phyloP scores from a whole-genome alignment of 495 filamentous ascomycete genomes.

The Hypoxylon fragiforme region DNA sequence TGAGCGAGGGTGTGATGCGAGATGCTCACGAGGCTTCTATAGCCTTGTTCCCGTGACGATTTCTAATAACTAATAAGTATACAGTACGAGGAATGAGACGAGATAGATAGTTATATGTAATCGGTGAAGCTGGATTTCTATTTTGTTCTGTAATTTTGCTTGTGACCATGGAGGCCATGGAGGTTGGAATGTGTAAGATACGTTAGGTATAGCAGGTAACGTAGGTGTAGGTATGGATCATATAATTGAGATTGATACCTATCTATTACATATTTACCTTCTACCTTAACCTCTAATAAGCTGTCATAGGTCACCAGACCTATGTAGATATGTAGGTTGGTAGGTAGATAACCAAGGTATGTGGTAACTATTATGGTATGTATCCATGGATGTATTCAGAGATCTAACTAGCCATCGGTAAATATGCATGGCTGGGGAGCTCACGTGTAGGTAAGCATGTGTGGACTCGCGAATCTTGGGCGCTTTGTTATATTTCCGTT shows the following conservation, averaged over 20 bases:
- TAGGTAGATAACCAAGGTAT: not conserved
- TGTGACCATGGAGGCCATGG: too few relatives aligned
- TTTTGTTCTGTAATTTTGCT: too few relatives aligned
- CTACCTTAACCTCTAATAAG: too few relatives aligned
- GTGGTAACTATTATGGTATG: not conserved
- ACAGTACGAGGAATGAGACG: too few relatives aligned
- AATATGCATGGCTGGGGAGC: not conserved
- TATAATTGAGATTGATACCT: not conserved
- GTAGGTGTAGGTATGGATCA: not conserved
- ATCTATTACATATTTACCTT: not conserved
- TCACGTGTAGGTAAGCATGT: not conserved
- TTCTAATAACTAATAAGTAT: not conserved
- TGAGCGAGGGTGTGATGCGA: not conserved
- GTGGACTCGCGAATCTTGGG: not conserved
- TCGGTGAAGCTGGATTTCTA: too few relatives aligned
- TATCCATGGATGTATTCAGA: too few relatives aligned
- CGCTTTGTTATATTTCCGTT: not conserved
- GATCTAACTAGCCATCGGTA: not conserved
- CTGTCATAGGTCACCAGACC: too few relatives aligned
- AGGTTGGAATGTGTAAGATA: too few relatives aligned
- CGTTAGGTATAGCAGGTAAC: too few relatives aligned
- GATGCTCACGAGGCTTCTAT: not conserved
- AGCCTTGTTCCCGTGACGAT: not conserved
- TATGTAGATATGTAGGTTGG: not conserved
- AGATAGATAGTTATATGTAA: too few relatives aligned